These are phyloP conservation scores for Colletotrichum euphorbiae DNA, from an alignment of 2,329 filamentous ascomycete genomes.

Conservation along the genomic window DNA sequence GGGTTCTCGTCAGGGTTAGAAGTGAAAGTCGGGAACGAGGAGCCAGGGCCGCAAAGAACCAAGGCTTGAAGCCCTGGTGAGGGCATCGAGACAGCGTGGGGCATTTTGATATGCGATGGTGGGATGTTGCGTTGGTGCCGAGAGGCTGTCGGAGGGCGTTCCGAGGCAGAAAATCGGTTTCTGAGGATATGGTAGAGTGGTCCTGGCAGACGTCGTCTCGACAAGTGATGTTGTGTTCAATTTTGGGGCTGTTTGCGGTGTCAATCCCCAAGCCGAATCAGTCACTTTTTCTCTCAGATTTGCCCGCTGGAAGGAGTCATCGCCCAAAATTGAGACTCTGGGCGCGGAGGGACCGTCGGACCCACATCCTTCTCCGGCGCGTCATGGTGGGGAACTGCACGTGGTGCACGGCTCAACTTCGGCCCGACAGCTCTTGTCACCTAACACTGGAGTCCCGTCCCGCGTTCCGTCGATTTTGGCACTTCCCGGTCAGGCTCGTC, in stretches of 20 bases:
- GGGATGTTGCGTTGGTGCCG: constrained; percentile 26
- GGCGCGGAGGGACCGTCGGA: background rate
- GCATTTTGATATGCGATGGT: constrained; percentile 63
- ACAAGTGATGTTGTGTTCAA: background rate
- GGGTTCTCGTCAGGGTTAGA: constrained; percentile 83
- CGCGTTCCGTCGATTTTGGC: too few species aligned
- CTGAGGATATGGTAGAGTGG: too few species aligned
- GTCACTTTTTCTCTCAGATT: constrained; percentile 18
- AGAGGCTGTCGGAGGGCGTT: background rate
- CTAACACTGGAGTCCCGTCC: background rate
- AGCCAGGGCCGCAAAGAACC: constrained; percentile 85
- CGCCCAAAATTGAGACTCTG: constrained; percentile 30
- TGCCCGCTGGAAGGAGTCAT: constrained; percentile 30
- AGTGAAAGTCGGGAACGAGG: constrained; percentile 85
- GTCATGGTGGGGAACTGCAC: constrained; percentile 29
- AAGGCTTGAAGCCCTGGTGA: constrained; percentile 84
- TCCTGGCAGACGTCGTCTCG: too few species aligned
- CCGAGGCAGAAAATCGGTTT: background rate
- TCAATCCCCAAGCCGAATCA: constrained; percentile 10
- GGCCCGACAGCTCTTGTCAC: background rate
- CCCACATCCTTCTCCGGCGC: constrained; percentile 15
- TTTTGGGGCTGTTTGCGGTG: background rate
- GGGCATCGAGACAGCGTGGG: constrained; percentile 79
- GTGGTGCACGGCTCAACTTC: constrained; percentile 26
- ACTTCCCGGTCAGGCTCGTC: background rate